These are phyloP conservation scores for Cenchrus fungigraminus DNA, from an alignment of 176 grass and related monocot species.

Conservation along the genomic window DNA sequence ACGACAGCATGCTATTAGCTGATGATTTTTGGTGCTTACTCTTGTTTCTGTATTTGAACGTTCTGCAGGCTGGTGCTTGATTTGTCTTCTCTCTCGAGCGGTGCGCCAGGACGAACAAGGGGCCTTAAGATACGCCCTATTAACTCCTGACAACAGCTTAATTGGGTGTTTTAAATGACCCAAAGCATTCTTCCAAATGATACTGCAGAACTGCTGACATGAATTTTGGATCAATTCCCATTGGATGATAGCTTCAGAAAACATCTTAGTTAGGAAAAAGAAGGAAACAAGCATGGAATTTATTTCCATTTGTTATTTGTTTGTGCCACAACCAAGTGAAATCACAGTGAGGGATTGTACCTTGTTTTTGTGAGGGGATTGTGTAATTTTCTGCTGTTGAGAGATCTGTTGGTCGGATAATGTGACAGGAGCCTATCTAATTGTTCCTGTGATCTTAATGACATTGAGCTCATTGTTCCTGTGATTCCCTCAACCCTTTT, in stretches of 20 bases:
- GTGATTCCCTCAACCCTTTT: not conserved
- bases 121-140: conserved; percentile 47
- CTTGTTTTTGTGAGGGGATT: conserved; percentile 37
- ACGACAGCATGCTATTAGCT: not conserved
- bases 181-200: conserved; percentile 43
- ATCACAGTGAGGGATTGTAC: conserved; percentile 42
- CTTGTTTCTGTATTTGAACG: conserved; percentile 26
- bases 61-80: conserved; percentile 55
- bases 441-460: not conserved
- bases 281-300: conserved; percentile 39
- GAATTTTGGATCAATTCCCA: conserved; percentile 46
- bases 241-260: conserved; percentile 41
- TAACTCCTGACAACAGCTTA: conserved; percentile 37
- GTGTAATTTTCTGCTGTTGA: conserved; percentile 27
- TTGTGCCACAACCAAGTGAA: conserved; percentile 30
- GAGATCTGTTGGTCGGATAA: conserved; percentile 28
- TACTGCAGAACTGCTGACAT: conserved; percentile 39
- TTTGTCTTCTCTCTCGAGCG: conserved; percentile 65
- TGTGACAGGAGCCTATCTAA: conserved; percentile 25
- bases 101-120: conserved; percentile 82
- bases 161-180: conserved; percentile 41
- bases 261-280: conserved; percentile 42
- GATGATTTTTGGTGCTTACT: conserved; percentile 25
- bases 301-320: conserved; percentile 53
- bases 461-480: conserved; percentile 7